A percentile compares a stretch with the other conserved stretches of the same genome.
Evolutionary conservation across 306 rosid genomes (phyloP).

Genomic region (Lithocarpus polystachyus): DNA sequence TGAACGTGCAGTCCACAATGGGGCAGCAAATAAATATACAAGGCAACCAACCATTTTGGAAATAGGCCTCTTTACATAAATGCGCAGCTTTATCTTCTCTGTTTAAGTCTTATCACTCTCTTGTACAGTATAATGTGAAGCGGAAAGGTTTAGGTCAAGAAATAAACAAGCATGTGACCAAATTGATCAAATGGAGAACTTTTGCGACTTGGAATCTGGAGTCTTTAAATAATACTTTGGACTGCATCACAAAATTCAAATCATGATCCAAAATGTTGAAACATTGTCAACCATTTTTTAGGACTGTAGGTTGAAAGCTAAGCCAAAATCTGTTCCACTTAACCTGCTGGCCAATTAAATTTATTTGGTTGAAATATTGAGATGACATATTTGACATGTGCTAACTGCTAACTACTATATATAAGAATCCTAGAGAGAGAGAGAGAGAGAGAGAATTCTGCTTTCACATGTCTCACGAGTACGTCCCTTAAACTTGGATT

Average conservation of each 20-base stretch:
- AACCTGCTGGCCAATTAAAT: too few relatives aligned
- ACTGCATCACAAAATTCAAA: constrained; percentile 5
- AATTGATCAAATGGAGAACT: constrained; percentile 15
- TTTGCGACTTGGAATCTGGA: constrained; percentile 5
- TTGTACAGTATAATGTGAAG: neutral
- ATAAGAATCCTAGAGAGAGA: neutral
- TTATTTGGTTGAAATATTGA: too few relatives aligned
- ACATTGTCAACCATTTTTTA: neutral
- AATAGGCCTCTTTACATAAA: neutral
- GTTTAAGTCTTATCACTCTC: neutral
- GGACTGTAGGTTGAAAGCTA: too few relatives aligned
- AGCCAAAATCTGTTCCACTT: too few relatives aligned
- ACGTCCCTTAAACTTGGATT: neutral
- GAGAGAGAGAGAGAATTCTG: neutral
- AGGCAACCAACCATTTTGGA: neutral
- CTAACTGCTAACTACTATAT: too few relatives aligned
- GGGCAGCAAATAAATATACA: neutral
- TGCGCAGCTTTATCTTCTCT: neutral
- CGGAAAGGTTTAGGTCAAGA: neutral
- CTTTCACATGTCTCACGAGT: constrained; percentile 16
- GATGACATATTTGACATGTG: too few relatives aligned
- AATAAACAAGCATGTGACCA: neutral
- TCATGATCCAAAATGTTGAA: constrained; percentile 2
- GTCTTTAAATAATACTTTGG: constrained; percentile 10
- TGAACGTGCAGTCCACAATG: neutral